Base-by-base conservation (phyloP, 2,329 filamentous ascomycete genomes). In the Coniochaeta hoffmannii region DNA sequence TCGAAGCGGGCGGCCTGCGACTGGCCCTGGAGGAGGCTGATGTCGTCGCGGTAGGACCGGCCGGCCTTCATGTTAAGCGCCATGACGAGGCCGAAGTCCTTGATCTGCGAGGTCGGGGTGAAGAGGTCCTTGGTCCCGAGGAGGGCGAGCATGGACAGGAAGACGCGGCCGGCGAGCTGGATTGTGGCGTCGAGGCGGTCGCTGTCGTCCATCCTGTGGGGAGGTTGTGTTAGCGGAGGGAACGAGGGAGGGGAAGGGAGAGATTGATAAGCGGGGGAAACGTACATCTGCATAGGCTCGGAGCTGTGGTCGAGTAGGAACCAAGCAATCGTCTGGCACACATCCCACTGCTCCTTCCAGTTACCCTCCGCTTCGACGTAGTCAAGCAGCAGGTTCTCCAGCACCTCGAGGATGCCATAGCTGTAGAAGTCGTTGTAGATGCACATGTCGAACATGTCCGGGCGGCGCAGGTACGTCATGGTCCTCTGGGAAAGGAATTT, bases 361-460 rank as follows among this genome's bases (percentile, higher is more conserved):
- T 65, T 58, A 22, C 55, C 59, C 9, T 58, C 55, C 4, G 63
- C 69, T 50, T 71, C 66, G 0, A 60, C 58, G 38, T 64, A 72
- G 57, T 73, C 71, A 6, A 74, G 61, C 1, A 77, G 44, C 6
- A 69, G 56, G 53, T 77, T 78, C 60, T 78, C 66, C 4, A 76
- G 24, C 0, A 74, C 59, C 63, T 79, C 74, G 0, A 77, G 41
- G 8, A 64, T 53, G 1, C 75, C 75, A 46, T 74, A 76, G 3
- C 56, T 63, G 5, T 53, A 60, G 50, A 71, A 71, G 57, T 77
- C 71, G 53, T 76, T 77, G 61, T 68, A 76, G 2, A 69, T 69
- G 60, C 75, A 65, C 70, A 78, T 72, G 7, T 17, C 17, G 41
- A 77, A 76, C 35, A 57, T 57, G 50, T 77, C 73, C 1, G 70